Conservation (phyloP, 176 grass and related monocot genomes). For the Triticum monococcum region DNA sequence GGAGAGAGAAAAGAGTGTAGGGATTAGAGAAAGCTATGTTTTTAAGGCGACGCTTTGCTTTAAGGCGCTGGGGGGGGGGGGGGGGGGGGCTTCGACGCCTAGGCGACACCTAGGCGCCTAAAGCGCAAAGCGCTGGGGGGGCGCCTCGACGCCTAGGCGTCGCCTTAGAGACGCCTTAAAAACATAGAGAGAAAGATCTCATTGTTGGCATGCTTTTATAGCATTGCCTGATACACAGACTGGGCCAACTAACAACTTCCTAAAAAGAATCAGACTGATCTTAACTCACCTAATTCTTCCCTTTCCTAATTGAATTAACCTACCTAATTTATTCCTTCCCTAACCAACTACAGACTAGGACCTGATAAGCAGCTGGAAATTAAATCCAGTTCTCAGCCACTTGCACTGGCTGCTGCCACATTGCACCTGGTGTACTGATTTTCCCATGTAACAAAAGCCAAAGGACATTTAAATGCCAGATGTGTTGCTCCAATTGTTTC, state of each 20-base stretch:
- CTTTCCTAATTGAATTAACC: background rate
- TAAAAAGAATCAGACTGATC: background rate
- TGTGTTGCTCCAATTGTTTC: background rate
- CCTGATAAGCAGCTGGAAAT: background rate
- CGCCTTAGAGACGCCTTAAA: too few relatives aligned
- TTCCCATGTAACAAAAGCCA: background rate
- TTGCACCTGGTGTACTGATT: background rate
- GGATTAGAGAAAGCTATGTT: background rate
- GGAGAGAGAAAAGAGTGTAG: background rate
- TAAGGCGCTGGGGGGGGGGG: too few relatives aligned
- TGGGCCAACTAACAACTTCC: background rate
- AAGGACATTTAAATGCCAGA: background rate
- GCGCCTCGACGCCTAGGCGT: too few relatives aligned
- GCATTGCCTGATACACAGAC: background rate
- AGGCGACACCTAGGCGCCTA: too few relatives aligned
- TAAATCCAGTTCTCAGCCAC: background rate
- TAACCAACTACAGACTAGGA: background rate
- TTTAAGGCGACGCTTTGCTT: too few relatives aligned
- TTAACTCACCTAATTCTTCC: background rate
- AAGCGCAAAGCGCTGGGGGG: too few relatives aligned
- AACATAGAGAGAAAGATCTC: background rate
- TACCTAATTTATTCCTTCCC: background rate
- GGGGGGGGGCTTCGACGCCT: too few relatives aligned
- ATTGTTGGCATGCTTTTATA: slow-evolving; percentile 4
- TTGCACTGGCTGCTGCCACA: background rate